These are phyloP conservation scores for Camelina hispida DNA, from an alignment of 345 rosid species.

Conservation along the genomic window DNA sequence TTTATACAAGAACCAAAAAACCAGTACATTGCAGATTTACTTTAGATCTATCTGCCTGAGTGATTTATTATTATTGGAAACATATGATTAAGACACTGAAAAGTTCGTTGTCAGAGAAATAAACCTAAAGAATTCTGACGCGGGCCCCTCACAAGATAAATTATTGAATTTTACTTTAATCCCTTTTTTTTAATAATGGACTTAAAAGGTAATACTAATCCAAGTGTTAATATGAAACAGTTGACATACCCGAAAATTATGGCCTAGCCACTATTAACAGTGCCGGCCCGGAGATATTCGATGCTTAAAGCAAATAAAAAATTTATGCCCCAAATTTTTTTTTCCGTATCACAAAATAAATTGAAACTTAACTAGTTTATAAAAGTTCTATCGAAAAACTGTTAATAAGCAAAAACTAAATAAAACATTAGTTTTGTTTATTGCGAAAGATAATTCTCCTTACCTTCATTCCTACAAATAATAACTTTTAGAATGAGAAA, in stretches of 20 bases:
- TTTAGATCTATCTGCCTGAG: slow-evolving; percentile 46
- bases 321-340: no score
- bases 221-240: slow-evolving; percentile 24
- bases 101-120: slow-evolving; percentile 36
- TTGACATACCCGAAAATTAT: slow-evolving; percentile 13
- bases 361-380: no score
- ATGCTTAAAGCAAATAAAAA: no score
- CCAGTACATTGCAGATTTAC: slow-evolving; percentile 29
- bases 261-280: slow-evolving; percentile 19
- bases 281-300: no score
- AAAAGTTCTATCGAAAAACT: no score
- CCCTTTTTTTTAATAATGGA: not conserved
- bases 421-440: no score
- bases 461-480: no score
- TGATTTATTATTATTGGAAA: slow-evolving; percentile 32
- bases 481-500: no score
- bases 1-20: not conserved
- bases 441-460: no score
- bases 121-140: slow-evolving; percentile 22
- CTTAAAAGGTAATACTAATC: not conserved
- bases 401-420: no score
- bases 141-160: slow-evolving; percentile 22
- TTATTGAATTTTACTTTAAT: not conserved
- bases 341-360: no score
- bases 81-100: slow-evolving; percentile 44